These are phyloP conservation scores for Sparassis latifolia DNA, from an alignment of 1,284 basidiomycete species.

Conservation along the genomic window DNA sequence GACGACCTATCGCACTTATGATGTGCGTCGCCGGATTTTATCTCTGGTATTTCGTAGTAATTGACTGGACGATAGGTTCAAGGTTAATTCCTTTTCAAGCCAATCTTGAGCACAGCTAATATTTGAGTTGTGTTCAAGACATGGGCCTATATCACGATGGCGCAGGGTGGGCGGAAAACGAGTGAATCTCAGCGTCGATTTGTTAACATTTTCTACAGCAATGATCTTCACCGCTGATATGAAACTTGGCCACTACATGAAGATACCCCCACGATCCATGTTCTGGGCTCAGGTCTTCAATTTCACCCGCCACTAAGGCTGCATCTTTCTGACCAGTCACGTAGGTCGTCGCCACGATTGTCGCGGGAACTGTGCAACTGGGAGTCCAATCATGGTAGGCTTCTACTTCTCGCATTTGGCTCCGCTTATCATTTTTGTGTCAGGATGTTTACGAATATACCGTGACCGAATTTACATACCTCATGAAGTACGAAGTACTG, in stretches of 20 bases:
- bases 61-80: conserved; percentile 16
- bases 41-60: not conserved
- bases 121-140: conserved; percentile 24
- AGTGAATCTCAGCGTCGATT: not conserved
- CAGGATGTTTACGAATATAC: conserved; percentile 56
- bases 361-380: conserved; percentile 58
- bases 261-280: conserved; percentile 50
- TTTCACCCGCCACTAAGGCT: not conserved
- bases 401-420: not conserved
- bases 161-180: conserved; percentile 27
- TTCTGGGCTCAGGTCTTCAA: conserved; percentile 37
- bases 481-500: not conserved
- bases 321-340: conserved; percentile 23
- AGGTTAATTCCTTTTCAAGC: conserved; percentile 16
- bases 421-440: not conserved
- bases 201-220: conserved; percentile 4
- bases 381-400: conserved; percentile 54
- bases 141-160: conserved; percentile 37
- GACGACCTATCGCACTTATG: conserved; percentile 44
- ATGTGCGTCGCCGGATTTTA: conserved; percentile 16
- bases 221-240: conserved; percentile 56
- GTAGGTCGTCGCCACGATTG: conserved; percentile 47
- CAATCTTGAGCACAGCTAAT: not conserved
- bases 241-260: conserved; percentile 73
- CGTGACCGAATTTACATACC: conserved; percentile 15